These are phyloP conservation scores for Combretum micranthum DNA, from an alignment of 345 rosid genomes.

Conservation along the genomic window DNA sequence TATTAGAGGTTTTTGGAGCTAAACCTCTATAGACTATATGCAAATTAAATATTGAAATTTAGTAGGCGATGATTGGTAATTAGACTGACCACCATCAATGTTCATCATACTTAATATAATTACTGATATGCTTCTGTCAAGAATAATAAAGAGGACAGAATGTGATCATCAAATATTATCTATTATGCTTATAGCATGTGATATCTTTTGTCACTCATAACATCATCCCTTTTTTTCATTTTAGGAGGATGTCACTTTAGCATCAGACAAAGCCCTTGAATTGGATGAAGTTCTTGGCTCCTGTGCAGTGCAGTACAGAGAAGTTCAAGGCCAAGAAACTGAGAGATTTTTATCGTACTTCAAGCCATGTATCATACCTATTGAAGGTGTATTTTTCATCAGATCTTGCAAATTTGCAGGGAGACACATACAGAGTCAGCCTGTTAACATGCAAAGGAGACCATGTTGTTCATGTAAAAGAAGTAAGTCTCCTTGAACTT, in stretches of 20 bases:
- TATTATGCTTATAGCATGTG: too few species aligned
- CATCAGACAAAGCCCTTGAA: conserved; percentile 73
- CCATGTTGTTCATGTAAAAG: conserved; percentile 77
- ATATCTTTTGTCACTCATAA: too few species aligned
- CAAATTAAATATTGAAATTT: too few species aligned
- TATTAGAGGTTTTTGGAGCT: too few species aligned
- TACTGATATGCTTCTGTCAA: too few species aligned
- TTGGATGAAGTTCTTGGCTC: conserved; percentile 71
- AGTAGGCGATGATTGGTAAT: too few species aligned
- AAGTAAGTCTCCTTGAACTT: conserved; percentile 39
- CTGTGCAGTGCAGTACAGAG: conserved; percentile 77
- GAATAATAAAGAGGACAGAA: too few species aligned
- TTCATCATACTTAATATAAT: too few species aligned
- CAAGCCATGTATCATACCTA: conserved; percentile 79
- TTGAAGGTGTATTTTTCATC: conserved; percentile 55
- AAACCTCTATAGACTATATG: too few species aligned
- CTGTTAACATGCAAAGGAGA: conserved; percentile 72
- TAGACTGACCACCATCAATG: too few species aligned
- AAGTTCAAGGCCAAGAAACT: conserved; percentile 84
- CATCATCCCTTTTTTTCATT: conserved; percentile 5
- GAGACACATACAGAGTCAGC: conserved; percentile 38
- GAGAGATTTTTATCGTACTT: conserved; percentile 75
- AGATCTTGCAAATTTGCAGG: conserved; percentile 18
- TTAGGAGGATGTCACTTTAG: conserved; percentile 59
- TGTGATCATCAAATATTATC: too few species aligned